phyloP scores from a whole-genome alignment of 768 basidiomycete genomes.

The Clitopilus hobsonii region DNA sequence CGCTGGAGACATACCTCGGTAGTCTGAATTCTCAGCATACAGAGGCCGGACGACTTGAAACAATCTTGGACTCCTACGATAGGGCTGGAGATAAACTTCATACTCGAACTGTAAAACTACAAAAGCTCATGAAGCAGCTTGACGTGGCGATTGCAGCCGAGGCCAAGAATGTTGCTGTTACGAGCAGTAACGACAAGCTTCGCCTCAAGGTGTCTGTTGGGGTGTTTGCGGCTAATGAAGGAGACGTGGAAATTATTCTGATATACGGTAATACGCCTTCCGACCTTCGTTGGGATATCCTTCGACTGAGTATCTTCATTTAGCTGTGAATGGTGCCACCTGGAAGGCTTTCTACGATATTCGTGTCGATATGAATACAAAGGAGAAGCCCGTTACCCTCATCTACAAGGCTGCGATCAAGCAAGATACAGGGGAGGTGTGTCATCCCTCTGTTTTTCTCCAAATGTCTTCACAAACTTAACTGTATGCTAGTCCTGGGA shows the following conservation, averaged over 20 bases:
- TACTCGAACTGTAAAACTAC: conserved; percentile 16
- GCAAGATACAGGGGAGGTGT: conserved; percentile 36
- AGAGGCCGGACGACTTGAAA: conserved; percentile 12
- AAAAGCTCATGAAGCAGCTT: conserved; percentile 11
- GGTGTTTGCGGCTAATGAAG: conserved; percentile 20
- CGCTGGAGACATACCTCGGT: conserved; percentile 21
- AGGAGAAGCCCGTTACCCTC: conserved; percentile 25
- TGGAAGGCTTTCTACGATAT: conserved; percentile 36
- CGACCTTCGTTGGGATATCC: too few species aligned
- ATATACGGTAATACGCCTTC: conserved; percentile 22
- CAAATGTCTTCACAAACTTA: background rate
- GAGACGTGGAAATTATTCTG: conserved; percentile 24
- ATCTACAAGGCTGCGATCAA: conserved; percentile 34
- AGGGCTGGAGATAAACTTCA: conserved; percentile 21
- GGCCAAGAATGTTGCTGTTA: conserved; percentile 5
- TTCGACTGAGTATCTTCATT: too few species aligned
- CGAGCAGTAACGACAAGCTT: conserved; percentile 11
- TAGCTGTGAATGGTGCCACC: conserved; percentile 19
- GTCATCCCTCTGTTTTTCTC: background rate
- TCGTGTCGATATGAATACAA: conserved; percentile 30
- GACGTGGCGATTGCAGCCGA: conserved; percentile 17
- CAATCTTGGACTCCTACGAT: conserved; percentile 16
- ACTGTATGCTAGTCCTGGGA: conserved; percentile 26
- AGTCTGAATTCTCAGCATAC: conserved; percentile 21
- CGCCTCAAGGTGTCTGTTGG: conserved; percentile 15